phyloP scores from a whole-genome alignment of 352 stramenopile genomes.

The Phytophthora palmivora region DNA sequence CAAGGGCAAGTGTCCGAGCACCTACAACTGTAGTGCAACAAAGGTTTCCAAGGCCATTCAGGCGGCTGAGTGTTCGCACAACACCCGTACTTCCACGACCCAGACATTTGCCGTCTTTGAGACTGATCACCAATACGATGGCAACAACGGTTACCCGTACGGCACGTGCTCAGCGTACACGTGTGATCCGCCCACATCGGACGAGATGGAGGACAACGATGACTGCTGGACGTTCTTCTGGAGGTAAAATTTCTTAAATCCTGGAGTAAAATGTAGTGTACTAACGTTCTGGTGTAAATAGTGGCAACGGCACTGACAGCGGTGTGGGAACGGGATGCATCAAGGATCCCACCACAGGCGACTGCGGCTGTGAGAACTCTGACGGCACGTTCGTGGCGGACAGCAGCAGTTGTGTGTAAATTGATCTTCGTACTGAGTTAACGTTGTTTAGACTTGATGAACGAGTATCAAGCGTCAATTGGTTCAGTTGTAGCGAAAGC shows the following conservation, averaged over 20 bases:
- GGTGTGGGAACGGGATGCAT: constrained; percentile 38
- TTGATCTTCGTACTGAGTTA: not conserved
- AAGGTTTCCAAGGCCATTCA: constrained; percentile 35
- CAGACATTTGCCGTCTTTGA: constrained; percentile 45
- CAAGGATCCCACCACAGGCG: constrained; percentile 24
- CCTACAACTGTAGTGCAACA: constrained; percentile 25
- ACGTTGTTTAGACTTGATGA: too few relatives aligned
- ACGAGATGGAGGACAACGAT: constrained; percentile 25
- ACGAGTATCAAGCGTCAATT: too few relatives aligned
- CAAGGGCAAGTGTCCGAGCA: constrained; percentile 28
- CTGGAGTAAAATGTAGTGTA: not conserved
- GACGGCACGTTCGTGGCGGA: constrained; percentile 29
- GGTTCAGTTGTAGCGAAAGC: not conserved
- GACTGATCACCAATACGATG: constrained; percentile 41
- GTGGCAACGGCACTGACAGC: constrained; percentile 16
- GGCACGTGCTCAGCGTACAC: constrained; percentile 41
- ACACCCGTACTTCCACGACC: constrained; percentile 37
- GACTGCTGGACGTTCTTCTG: constrained; percentile 49
- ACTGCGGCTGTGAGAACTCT: constrained; percentile 44
- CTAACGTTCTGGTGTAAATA: constrained; percentile 20
- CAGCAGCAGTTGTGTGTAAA: constrained; percentile 35
- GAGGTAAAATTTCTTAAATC: constrained; percentile 22
- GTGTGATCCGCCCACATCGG: constrained; percentile 10
- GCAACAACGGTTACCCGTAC: constrained; percentile 41
- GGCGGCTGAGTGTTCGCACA: constrained; percentile 38